Percentiles rank a stretch among this genome's conserved stretches.
These are phyloP conservation scores for Hypericum androsaemum DNA, from an alignment of 345 rosid species.

Conservation along the genomic window DNA sequence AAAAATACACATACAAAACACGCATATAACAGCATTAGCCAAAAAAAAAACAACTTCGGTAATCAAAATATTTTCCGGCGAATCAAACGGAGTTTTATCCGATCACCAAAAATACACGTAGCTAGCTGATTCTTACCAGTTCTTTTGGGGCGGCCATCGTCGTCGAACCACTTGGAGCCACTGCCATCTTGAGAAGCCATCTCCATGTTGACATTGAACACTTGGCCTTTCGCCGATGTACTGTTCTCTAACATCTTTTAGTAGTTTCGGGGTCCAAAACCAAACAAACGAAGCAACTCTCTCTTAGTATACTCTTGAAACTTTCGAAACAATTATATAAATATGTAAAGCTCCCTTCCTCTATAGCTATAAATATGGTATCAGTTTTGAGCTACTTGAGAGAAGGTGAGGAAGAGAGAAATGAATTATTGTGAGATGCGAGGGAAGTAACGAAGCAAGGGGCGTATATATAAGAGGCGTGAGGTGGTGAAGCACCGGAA, in stretches of 20 bases:
- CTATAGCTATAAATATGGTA: neutral
- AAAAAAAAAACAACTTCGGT: neutral
- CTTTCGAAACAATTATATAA: no score
- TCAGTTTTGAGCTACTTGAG: neutral
- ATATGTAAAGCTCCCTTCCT: no score
- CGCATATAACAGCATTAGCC: no score
- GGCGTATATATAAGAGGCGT: neutral
- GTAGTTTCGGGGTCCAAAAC: neutral
- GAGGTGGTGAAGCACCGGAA: neutral
- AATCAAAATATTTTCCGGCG: neutral
- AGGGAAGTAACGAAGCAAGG: neutral
- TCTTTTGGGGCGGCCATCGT: constrained; percentile 1
- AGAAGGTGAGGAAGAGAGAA: neutral
- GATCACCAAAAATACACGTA: no score
- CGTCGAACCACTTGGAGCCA: constrained; percentile 59
- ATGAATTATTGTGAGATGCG: neutral
- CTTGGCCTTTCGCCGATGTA: constrained; percentile 8
- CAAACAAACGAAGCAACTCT: neutral
- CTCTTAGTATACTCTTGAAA: no score
- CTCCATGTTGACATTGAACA: constrained; percentile 26
- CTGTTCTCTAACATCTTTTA: neutral
- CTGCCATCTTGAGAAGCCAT: constrained; percentile 9
- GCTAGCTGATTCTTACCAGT: neutral
- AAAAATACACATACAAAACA: neutral
- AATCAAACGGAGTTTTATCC: neutral